phyloP scores from a whole-genome alignment of 352 stramenopile species.

The Pythium aristosporum region DNA sequence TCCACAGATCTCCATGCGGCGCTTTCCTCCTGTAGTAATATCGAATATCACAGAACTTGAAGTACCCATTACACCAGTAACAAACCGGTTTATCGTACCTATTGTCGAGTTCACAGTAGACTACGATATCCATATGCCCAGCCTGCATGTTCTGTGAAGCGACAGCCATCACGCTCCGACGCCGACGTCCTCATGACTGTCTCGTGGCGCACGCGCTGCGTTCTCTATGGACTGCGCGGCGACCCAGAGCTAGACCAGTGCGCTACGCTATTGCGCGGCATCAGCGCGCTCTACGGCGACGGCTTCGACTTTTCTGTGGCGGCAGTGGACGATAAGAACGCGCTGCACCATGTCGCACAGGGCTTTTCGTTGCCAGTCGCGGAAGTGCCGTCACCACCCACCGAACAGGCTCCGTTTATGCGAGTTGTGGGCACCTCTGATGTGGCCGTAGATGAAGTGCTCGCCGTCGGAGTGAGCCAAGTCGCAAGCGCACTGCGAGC shows the following conservation, averaged over 20 bases:
- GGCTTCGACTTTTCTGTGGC: slow-evolving; percentile 39
- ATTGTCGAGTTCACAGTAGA: not conserved
- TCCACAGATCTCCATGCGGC: too few relatives aligned
- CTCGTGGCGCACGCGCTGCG: slow-evolving; percentile 34
- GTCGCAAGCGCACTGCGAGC: slow-evolving; percentile 14
- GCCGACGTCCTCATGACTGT: not conserved
- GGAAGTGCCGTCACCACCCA: not conserved
- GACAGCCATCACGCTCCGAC: slow-evolving; percentile 14
- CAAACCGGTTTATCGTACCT: slow-evolving; percentile 7
- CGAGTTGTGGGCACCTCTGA: slow-evolving; percentile 28
- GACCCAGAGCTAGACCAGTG: slow-evolving; percentile 32
- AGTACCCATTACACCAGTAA: not conserved
- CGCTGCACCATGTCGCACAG: slow-evolving; percentile 22
- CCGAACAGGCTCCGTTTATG: slow-evolving; percentile 16
- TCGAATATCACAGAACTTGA: slow-evolving; percentile 10
- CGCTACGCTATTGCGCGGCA: slow-evolving; percentile 46
- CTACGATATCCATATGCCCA: not conserved
- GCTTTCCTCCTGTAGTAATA: not conserved
- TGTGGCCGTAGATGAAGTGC: slow-evolving; percentile 12
- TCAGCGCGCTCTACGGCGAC: slow-evolving; percentile 55
- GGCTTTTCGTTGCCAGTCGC: slow-evolving; percentile 4
- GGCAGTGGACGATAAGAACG: slow-evolving; percentile 12
- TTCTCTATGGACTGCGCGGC: slow-evolving; percentile 32
- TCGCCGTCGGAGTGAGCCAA: slow-evolving; percentile 9
- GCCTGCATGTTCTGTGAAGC: slow-evolving; percentile 12